Conservation (phyloP, 768 basidiomycete species). For the Russula foetens region DNA sequence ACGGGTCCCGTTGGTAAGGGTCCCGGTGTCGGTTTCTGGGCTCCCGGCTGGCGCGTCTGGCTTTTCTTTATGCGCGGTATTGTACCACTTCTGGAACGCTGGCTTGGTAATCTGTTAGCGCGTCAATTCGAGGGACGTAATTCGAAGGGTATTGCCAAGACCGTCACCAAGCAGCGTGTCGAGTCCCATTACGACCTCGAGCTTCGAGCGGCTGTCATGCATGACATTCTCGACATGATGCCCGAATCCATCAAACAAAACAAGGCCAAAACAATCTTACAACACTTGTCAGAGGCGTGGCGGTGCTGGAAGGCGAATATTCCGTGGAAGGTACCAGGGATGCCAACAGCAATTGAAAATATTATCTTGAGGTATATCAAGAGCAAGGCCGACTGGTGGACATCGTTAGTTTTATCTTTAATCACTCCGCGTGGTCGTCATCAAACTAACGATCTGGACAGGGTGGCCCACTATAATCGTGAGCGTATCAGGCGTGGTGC, state of each 20-base stretch:
- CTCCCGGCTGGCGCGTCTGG: conserved; percentile 99
- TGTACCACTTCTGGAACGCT: conserved; percentile 92
- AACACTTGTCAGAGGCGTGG: conserved; percentile 98
- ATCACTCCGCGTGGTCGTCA: too few relatives aligned
- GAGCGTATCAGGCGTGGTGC: conserved; percentile 96
- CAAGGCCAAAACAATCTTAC: conserved; percentile 98
- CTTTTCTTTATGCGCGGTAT: conserved; percentile 99
- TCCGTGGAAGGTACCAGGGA: conserved; percentile 99
- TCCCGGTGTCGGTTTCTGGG: conserved; percentile 99
- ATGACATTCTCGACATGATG: conserved; percentile 99
- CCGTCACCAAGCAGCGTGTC: conserved; percentile 97
- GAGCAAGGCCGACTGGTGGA: conserved; percentile 99
- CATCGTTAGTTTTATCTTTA: conserved; percentile 50
- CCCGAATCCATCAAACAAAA: conserved; percentile 99
- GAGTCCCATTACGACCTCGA: conserved; percentile 99
- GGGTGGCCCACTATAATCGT: conserved; percentile 95
- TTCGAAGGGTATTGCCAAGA: conserved; percentile 93
- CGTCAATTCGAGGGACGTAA: conserved; percentile 98
- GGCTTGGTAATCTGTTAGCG: conserved; percentile 94
- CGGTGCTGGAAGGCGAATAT: conserved; percentile 96
- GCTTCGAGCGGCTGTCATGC: conserved; percentile 97
- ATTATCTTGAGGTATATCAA: conserved; percentile 99
- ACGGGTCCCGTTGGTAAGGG: conserved; percentile 99
- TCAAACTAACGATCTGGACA: conserved; percentile 23
- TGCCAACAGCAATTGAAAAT: conserved; percentile 99